phyloP scores from a whole-genome alignment of 1,139 yeast genomes.

The Geotrichum reessii region DNA sequence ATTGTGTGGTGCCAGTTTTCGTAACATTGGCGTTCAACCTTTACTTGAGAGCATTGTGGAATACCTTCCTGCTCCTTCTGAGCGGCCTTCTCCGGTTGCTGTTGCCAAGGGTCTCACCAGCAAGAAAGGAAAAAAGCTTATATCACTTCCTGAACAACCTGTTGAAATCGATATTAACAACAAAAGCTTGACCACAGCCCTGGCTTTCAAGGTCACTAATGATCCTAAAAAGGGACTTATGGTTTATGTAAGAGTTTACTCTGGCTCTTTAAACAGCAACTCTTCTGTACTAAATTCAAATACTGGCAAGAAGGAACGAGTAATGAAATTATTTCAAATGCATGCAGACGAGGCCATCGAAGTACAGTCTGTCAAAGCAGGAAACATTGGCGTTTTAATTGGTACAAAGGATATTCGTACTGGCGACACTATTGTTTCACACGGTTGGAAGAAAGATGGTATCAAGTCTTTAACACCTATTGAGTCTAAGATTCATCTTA shows the following conservation, averaged over 20 bases:
- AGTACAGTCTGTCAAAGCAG: constrained; percentile 56
- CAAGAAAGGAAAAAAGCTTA: constrained; percentile 26
- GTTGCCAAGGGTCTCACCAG: constrained; percentile 18
- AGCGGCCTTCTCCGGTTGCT: constrained; percentile 52
- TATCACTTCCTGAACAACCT: constrained; percentile 38
- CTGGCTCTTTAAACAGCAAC: constrained; percentile 65
- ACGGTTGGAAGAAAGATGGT: constrained; percentile 46
- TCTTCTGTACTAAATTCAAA: constrained; percentile 61
- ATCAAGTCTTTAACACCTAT: constrained; percentile 34
- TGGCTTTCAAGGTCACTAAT: constrained; percentile 86
- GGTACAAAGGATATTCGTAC: constrained; percentile 75
- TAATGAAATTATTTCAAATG: constrained; percentile 71
- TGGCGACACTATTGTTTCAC: constrained; percentile 80
- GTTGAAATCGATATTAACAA: constrained; percentile 51
- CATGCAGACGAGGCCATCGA: constrained; percentile 83
- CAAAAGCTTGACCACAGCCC: constrained; percentile 60
- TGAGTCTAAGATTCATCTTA: constrained; percentile 45
- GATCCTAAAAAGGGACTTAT: constrained; percentile 75
- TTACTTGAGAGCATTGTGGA: constrained; percentile 73
- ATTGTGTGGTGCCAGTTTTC: constrained; percentile 87
- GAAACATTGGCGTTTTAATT: constrained; percentile 86
- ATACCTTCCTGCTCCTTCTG: constrained; percentile 78
- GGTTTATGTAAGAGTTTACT: constrained; percentile 82
- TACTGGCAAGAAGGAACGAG: constrained; percentile 59
- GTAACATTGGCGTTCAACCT: constrained; percentile 92